Conservation (phyloP, 371 early-diverging fungal species). For the Gilbertella persicaria region DNA sequence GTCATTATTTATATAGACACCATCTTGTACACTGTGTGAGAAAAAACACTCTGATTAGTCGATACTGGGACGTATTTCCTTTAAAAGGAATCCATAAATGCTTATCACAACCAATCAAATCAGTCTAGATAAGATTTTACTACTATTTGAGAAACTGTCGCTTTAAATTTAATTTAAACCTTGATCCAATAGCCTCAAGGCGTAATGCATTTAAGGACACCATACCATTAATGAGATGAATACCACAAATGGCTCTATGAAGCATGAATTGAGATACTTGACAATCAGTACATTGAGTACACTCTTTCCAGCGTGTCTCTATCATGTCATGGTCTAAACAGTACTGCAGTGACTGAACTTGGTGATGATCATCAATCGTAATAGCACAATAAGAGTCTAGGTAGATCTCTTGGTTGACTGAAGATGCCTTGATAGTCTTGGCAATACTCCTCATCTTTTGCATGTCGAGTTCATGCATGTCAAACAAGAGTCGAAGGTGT, state of each 20-base stretch:
- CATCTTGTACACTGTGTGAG: conserved; percentile 1
- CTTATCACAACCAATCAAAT: conserved; percentile 23
- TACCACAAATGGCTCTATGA: conserved; percentile 31
- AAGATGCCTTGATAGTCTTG: conserved; percentile 22
- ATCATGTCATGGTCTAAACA: conserved; percentile 11
- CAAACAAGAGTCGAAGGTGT: conserved; percentile 14
- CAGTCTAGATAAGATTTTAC: conserved; percentile 12
- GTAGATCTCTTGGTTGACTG: conserved; percentile 19
- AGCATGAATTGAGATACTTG: conserved; percentile 27
- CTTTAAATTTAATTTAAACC: conserved; percentile 44
- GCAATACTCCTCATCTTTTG: conserved; percentile 40
- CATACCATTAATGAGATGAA: conserved; percentile 31
- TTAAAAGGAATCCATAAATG: background rate
- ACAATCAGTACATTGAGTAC: conserved; percentile 15
- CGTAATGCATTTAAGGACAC: conserved; percentile 38
- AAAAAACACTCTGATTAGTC: too few species aligned
- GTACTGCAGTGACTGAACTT: conserved; percentile 19
- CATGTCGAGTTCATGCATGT: conserved; percentile 23
- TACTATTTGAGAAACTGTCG: conserved; percentile 24
- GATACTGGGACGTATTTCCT: too few species aligned
- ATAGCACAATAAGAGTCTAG: conserved; percentile 46
- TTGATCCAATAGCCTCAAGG: conserved; percentile 49
- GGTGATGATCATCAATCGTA: conserved; percentile 38
- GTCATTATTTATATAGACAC: background rate
- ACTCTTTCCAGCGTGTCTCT: conserved; percentile 21